Evolutionary conservation across 176 grass and related monocot genomes (phyloP), one percentile per base, ranked within the genome.

Genomic region (Paspalum notatum): DNA sequence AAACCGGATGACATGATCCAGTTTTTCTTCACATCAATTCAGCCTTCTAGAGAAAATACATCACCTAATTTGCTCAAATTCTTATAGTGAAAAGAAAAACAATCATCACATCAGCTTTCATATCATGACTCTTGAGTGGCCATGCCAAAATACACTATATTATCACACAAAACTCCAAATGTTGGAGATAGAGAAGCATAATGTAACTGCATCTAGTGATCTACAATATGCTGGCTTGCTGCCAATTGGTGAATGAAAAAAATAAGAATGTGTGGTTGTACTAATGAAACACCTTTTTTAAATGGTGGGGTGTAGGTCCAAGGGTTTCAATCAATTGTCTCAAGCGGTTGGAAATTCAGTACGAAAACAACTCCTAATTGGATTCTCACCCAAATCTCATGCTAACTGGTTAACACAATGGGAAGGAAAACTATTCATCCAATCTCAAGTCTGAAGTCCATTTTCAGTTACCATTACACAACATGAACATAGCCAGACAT

Each of bases 61-160:
- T 12, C 12, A 43, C 8, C 15, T 71, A 55, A 48, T 63, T 53
- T 54, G 4, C 16, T 55, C 12, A 48, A 65, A 78, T 87, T 78
- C 3, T 63, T 78, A 78, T 12, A 40, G 57, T 10, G 11, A 54
- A 45, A 55, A 62, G 21, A 70, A 70, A 63, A 32, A 12, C 6
- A 88, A 83, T 39, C 39, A 51, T 61, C n/a, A 3, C 24, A 84
- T 25, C 9, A 45, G 21, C n/a, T 67, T 66, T 51, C 51, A 26
- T 32, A 72, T 79, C 50, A 74, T 45, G 8, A 58, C 24, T 73
- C 21, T 32, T 24, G 16, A 67, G 44, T 16, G 79, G 16, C 66
- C 58, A 66, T 1, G 16, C 25, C 32, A 16, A 77, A 82, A 63
- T 53, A 24, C 22, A 71, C 47, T 32, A 47, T 47, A 66, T 40